These are phyloP conservation scores for Lentinus tigrinus DNA, from an alignment of 768 basidiomycete species.

Conservation along the genomic window DNA sequence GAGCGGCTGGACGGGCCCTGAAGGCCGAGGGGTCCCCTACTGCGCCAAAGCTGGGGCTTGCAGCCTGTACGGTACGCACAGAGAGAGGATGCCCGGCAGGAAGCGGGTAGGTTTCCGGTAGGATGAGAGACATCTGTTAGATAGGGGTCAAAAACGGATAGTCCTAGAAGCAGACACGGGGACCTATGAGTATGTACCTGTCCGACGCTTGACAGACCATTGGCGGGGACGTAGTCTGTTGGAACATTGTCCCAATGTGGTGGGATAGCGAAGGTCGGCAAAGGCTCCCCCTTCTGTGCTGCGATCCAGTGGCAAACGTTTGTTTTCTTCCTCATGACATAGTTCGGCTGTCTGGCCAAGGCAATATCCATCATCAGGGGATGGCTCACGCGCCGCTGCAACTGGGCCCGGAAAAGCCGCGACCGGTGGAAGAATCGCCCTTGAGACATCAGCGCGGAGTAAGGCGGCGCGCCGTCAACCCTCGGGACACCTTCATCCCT, in stretches of 20 bases:
- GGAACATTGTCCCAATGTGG: constrained; percentile 1
- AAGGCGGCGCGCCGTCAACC: constrained; percentile 40
- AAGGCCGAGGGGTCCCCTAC: not conserved
- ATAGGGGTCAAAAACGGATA: not conserved
- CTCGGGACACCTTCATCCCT: constrained; percentile 32
- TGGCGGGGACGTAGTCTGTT: constrained; percentile 19
- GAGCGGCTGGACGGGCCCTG: not conserved
- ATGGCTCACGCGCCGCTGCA: constrained; percentile 34
- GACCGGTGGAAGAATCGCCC: constrained; percentile 47
- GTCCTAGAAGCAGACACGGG: not conserved
- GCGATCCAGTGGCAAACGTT: constrained; percentile 25
- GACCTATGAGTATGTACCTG: constrained; percentile 19
- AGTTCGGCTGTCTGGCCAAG: constrained; percentile 21
- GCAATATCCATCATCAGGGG: constrained; percentile 49
- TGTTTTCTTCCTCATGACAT: constrained; percentile 16
- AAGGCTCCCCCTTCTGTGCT: constrained; percentile 1
- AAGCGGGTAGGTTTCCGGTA: constrained; percentile 21
- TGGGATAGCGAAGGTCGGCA: not conserved
- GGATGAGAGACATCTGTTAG: constrained; percentile 9
- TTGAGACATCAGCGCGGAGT: constrained; percentile 41
- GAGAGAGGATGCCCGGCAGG: constrained; percentile 7
- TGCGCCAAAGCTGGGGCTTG: constrained; percentile 13
- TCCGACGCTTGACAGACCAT: constrained; percentile 25
- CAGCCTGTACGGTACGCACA: not conserved
- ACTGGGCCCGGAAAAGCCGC: constrained; percentile 36